Evolutionary conservation across 371 early-diverging fungal genomes (phyloP).

Genomic region (Mortierella sp.): DNA sequence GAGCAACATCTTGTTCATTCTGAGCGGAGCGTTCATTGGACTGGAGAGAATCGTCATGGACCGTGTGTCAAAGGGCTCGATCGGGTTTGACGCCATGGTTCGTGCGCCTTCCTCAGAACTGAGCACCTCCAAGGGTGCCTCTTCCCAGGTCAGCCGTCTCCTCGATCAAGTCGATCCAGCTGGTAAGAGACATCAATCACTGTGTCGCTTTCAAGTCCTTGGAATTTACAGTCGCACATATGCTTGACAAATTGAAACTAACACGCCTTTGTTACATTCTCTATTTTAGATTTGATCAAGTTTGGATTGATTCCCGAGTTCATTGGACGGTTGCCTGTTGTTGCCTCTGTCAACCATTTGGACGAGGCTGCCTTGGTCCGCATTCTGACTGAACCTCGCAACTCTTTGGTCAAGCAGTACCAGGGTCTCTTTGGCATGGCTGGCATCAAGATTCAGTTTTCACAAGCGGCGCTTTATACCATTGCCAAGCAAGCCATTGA

Average conservation of each 20-base stretch:
- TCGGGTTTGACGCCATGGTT: conserved; percentile 81
- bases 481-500: conserved; percentile 84
- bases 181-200: conserved; percentile 51
- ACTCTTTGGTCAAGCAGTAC: conserved; percentile 88
- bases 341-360: conserved; percentile 84
- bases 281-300: conserved; percentile 79
- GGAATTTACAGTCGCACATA: not conserved
- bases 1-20: conserved; percentile 90
- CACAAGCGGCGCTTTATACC: conserved; percentile 73
- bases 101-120: conserved; percentile 42
- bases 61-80: conserved; percentile 84
- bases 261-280: not conserved
- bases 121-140: conserved; percentile 30
- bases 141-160: conserved; percentile 45
- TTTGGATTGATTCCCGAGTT: conserved; percentile 95
- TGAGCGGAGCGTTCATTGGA: conserved; percentile 93
- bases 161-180: conserved; percentile 80
- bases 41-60: conserved; percentile 86
- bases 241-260: not conserved
- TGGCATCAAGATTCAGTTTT: conserved; percentile 79
- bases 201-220: too few relatives aligned
- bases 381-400: conserved; percentile 87
- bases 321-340: conserved; percentile 89
- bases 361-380: conserved; percentile 79
- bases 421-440: conserved; percentile 79